These are phyloP conservation scores for Phymatotrichopsis omnivora DNA, from an alignment of 2,329 filamentous ascomycete genomes.

Conservation along the genomic window DNA sequence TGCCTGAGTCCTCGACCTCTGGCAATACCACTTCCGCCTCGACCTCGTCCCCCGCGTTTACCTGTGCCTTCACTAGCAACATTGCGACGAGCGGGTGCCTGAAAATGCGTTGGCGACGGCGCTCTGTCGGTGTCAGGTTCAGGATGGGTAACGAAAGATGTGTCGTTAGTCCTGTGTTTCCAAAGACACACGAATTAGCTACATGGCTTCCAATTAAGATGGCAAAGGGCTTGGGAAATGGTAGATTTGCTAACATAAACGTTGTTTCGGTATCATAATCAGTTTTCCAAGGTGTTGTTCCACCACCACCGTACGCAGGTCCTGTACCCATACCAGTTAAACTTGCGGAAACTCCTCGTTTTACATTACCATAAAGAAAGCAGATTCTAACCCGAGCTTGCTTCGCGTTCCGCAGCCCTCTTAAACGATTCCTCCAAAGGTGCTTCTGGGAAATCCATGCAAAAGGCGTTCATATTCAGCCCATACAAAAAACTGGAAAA, in stretches of 20 bases:
- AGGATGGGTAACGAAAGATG: constrained; percentile 81
- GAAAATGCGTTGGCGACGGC: constrained; percentile 32
- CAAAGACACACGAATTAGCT: too few relatives aligned
- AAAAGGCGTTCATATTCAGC: constrained; percentile 98
- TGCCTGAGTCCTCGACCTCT: constrained; percentile 25
- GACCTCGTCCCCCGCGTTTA: constrained; percentile 22
- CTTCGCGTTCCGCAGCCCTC: constrained; percentile 22
- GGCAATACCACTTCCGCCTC: constrained; percentile 29
- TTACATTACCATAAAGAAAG: constrained; percentile 9
- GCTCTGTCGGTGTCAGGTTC: constrained; percentile 43
- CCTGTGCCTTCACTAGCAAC: constrained; percentile 14
- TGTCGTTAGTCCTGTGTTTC: constrained; percentile 78
- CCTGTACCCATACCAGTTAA: not conserved
- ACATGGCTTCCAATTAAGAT: constrained; percentile 25
- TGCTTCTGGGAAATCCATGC: constrained; percentile 84
- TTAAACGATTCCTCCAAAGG: constrained; percentile 32
- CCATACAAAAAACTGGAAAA: constrained; percentile 94
- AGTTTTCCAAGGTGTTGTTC: constrained; percentile 34
- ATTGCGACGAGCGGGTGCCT: constrained; percentile 25
- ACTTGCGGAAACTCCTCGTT: not conserved
- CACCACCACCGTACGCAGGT: constrained; percentile 16
- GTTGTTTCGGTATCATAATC: constrained; percentile 60
- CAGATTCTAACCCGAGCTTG: constrained; percentile 30
- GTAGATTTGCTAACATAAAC: constrained; percentile 57
- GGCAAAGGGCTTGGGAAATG: not conserved